phyloP scores from a whole-genome alignment of 169 alveolate genomes.

The Fabrea salina region DNA sequence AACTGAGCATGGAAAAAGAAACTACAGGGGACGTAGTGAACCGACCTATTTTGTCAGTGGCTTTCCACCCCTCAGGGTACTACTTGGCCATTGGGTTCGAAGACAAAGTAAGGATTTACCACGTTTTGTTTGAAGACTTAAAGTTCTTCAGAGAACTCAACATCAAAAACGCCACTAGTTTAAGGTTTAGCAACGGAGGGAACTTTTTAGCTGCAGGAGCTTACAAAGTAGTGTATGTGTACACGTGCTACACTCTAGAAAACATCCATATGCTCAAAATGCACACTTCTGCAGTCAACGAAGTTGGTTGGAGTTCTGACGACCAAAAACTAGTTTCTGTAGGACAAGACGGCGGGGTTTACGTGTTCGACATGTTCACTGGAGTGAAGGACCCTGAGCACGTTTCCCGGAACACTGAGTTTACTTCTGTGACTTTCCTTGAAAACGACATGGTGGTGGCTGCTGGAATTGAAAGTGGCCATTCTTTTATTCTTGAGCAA shows the following conservation, averaged over 20 bases:
- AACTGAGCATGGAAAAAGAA: conserved; percentile 13
- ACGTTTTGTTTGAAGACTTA: conserved; percentile 69
- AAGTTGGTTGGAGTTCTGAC: conserved; percentile 42
- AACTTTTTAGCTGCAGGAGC: conserved; percentile 68
- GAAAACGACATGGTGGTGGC: conserved; percentile 18
- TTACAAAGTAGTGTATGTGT: conserved; percentile 61
- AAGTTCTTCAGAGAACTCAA: conserved; percentile 62
- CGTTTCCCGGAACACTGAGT: conserved; percentile 19
- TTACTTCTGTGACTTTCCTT: neutral
- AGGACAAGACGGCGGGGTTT: conserved; percentile 53
- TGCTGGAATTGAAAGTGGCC: conserved; percentile 7
- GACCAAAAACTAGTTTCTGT: conserved; percentile 43
- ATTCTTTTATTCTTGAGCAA: conserved; percentile 15
- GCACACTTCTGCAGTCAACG: conserved; percentile 46
- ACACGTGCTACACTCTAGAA: conserved; percentile 61
- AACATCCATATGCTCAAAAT: conserved; percentile 35
- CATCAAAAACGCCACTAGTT: conserved; percentile 54
- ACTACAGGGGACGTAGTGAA: conserved; percentile 1
- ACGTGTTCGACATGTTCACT: conserved; percentile 31
- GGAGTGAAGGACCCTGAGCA: conserved; percentile 31
- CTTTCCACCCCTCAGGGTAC: conserved; percentile 88
- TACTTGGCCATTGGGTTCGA: conserved; percentile 77
- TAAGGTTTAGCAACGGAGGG: conserved; percentile 79
- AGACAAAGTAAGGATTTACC: conserved; percentile 77
- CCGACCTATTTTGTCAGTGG: conserved; percentile 64